phyloP scores from a whole-genome alignment of 176 grass and related monocot genomes.

The Carex scoparia region DNA sequence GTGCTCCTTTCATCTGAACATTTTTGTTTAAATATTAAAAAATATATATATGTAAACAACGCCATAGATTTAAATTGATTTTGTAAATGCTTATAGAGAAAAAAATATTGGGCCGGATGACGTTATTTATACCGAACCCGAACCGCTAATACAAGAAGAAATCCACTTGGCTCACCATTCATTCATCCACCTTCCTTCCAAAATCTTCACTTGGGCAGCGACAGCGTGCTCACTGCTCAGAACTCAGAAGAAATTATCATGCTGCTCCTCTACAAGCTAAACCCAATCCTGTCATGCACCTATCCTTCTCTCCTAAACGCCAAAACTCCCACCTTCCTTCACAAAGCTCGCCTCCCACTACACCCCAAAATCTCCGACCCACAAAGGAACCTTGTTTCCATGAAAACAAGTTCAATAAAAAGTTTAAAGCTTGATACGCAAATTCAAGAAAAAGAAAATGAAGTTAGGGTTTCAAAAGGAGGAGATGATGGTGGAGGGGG shows the following conservation, averaged over 20 bases:
- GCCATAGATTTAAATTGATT: too few species aligned
- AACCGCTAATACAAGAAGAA: background rate
- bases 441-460: constrained; percentile 22
- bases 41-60: too few species aligned
- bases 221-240: background rate
- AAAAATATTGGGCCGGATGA: too few species aligned
- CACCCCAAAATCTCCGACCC: background rate
- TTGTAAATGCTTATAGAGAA: too few species aligned
- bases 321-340: constrained; percentile 2
- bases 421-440: constrained; percentile 22
- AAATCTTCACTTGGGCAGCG: background rate
- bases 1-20: too few species aligned
- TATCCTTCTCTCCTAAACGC: constrained; percentile 15
- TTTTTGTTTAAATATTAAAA: too few species aligned
- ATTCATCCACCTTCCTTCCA: background rate
- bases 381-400: background rate
- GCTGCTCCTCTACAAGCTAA: constrained; percentile 23
- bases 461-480: background rate
- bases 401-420: constrained; percentile 18
- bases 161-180: background rate
- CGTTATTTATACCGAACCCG: background rate
- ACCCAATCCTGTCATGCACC: constrained; percentile 24
- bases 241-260: background rate
- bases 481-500: constrained; percentile 10
- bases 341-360: background rate